A percentile compares a stretch with the other conserved stretches of the same genome.
Conservation (phyloP, 2,329 filamentous ascomycete genomes). For the Endoconidiophora polonica region DNA sequence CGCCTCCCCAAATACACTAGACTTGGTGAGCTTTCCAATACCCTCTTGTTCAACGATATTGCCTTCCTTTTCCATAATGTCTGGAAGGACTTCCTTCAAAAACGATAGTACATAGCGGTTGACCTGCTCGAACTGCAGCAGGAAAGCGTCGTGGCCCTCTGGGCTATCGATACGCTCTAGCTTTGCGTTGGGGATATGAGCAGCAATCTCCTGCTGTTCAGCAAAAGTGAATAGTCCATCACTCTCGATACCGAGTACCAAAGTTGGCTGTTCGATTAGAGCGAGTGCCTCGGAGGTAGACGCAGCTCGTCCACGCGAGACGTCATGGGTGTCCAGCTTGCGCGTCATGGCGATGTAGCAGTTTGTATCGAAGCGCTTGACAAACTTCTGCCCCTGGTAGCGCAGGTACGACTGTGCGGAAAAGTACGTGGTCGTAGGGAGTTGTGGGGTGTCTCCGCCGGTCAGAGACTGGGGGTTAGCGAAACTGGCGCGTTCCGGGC, state of each 20-base stretch:
- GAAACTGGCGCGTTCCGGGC: constrained; percentile 18
- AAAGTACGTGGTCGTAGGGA: constrained; percentile 66
- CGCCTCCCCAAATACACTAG: constrained; percentile 83
- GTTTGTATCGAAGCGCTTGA: constrained; percentile 92
- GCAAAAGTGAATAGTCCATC: constrained; percentile 95
- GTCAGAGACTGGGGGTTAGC: constrained; percentile 22
- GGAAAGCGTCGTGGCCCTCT: constrained; percentile 90
- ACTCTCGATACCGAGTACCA: constrained; percentile 87
- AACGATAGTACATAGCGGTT: constrained; percentile 77
- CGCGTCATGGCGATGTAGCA: constrained; percentile 98
- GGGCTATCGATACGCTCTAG: constrained; percentile 81
- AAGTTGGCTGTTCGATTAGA: constrained; percentile 70
- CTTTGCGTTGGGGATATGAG: constrained; percentile 58
- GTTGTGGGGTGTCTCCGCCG: constrained; percentile 29
- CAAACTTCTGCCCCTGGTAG: constrained; percentile 93
- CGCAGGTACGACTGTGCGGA: constrained; percentile 94
- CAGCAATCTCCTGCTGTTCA: constrained; percentile 83
- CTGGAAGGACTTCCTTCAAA: constrained; percentile 62
- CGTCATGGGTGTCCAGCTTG: constrained; percentile 93
- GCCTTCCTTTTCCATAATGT: constrained; percentile 61
- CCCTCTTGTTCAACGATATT: constrained; percentile 29
- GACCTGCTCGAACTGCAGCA: constrained; percentile 94
- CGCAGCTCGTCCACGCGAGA: constrained; percentile 59
- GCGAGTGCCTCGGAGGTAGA: constrained; percentile 59
- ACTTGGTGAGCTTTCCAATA: constrained; percentile 56